Conservation (phyloP, 176 grass and related monocot species). For the Avena atlantica region DNA sequence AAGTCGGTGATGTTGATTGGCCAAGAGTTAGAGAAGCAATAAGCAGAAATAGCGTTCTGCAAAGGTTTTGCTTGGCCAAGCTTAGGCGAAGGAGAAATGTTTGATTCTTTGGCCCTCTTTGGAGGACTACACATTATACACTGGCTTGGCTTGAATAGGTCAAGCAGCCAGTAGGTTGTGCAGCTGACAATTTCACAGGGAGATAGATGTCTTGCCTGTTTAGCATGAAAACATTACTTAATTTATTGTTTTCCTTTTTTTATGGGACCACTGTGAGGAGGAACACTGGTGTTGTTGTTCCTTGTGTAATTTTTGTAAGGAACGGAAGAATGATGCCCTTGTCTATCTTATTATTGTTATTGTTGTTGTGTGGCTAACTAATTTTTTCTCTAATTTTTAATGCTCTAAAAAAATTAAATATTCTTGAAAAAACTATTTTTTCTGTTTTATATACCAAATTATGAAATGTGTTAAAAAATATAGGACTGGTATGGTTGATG, state of each 20-base stretch:
- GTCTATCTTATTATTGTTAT: neutral
- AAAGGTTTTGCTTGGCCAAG: conserved; percentile 20
- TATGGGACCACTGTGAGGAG: neutral
- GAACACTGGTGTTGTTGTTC: conserved; percentile 19
- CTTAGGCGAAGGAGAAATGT: conserved; percentile 1
- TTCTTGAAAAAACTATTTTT: neutral
- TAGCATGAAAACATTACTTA: conserved; percentile 17
- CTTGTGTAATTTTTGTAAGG: conserved; percentile 8
- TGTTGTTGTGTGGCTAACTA: no score
- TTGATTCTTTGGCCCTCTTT: conserved; percentile 41
- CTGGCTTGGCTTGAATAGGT: conserved; percentile 36
- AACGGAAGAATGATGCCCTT: conserved; percentile 20
- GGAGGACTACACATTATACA: conserved; percentile 41
- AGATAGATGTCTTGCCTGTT: conserved; percentile 39
- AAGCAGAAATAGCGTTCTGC: neutral
- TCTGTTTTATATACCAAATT: neutral
- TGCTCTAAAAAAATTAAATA: no score
- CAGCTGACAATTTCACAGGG: conserved; percentile 38
- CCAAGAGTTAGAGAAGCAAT: conserved; percentile 8
- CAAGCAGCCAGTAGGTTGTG: conserved; percentile 36
- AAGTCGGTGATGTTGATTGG: neutral
- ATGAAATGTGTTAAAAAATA: neutral
- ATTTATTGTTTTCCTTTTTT: neutral
- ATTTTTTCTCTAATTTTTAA: neutral
- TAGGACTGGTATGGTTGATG: neutral